Conservation (phyloP, 208 protist species). For the Leishmania martiniquensis region DNA sequence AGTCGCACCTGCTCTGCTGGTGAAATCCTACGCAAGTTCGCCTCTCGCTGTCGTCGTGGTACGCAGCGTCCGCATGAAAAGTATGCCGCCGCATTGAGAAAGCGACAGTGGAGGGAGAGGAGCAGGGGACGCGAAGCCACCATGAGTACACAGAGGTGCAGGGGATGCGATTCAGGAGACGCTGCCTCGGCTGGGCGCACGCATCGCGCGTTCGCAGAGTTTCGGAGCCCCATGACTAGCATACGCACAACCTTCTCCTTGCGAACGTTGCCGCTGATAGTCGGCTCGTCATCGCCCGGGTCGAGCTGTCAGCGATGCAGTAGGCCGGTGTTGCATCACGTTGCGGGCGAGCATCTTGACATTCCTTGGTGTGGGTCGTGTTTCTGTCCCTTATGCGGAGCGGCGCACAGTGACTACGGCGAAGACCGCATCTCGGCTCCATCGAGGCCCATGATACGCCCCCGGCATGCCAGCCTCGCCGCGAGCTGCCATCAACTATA, state of each 20-base stretch:
- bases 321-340: not conserved
- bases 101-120: not conserved
- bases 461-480: not conserved
- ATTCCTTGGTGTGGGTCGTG: not conserved
- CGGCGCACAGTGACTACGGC: not conserved
- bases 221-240: not conserved
- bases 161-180: not conserved
- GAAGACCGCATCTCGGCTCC: not conserved
- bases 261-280: not conserved
- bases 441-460: not conserved
- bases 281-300: not conserved
- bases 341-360: not conserved
- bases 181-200: not conserved
- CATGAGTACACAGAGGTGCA: not conserved
- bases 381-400: not conserved
- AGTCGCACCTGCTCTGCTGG: not conserved
- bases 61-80: not conserved
- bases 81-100: not conserved
- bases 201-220: not conserved
- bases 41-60: not conserved
- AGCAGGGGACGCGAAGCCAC: not conserved
- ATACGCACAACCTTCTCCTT: not conserved
- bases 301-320: not conserved
- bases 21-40: not conserved
- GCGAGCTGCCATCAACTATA: not conserved